These are phyloP conservation scores for Beauveria varroae DNA, from an alignment of 2,329 filamentous ascomycete species.

Conservation along the genomic window DNA sequence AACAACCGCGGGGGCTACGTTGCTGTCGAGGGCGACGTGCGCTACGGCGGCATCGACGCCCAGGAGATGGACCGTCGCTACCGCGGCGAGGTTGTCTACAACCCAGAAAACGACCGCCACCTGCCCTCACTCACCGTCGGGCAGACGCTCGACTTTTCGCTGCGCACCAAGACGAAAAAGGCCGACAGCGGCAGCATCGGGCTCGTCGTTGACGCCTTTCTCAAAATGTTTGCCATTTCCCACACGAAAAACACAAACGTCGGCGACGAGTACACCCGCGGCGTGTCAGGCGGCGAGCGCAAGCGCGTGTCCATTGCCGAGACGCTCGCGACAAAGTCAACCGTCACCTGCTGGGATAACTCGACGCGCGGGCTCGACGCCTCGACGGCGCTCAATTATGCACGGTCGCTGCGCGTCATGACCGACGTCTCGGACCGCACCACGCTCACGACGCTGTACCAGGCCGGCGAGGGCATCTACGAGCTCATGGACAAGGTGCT, in stretches of 20 bases:
- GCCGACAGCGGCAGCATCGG: conserved; percentile 56
- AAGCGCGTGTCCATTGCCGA: conserved; percentile 77
- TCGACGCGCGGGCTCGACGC: conserved; percentile 73
- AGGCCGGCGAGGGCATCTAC: conserved; percentile 37
- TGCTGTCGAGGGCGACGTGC: conserved; percentile 58
- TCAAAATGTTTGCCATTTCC: conserved; percentile 72
- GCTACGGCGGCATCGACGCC: conserved; percentile 46
- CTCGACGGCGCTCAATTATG: conserved; percentile 71
- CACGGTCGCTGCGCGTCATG: conserved; percentile 61
- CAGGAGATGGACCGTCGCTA: conserved; percentile 44
- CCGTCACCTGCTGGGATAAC: conserved; percentile 74
- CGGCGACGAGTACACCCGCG: conserved; percentile 64
- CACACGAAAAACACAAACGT: conserved; percentile 70
- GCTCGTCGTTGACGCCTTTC: conserved; percentile 59
- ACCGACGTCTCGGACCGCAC: conserved; percentile 65
- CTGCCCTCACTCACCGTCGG: conserved; percentile 68
- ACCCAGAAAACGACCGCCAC: conserved; percentile 66
- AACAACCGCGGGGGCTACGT: conserved; percentile 62
- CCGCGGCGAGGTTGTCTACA: conserved; percentile 56
- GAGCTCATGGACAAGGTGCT: conserved; percentile 68
- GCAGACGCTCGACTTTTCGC: conserved; percentile 68
- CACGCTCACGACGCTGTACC: conserved; percentile 36
- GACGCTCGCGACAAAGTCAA: conserved; percentile 64
- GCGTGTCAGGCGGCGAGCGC: conserved; percentile 72
- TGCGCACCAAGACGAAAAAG: conserved; percentile 69